phyloP scores from a whole-genome alignment of 1,139 yeast species.

The Geotrichum carabidarum region DNA sequence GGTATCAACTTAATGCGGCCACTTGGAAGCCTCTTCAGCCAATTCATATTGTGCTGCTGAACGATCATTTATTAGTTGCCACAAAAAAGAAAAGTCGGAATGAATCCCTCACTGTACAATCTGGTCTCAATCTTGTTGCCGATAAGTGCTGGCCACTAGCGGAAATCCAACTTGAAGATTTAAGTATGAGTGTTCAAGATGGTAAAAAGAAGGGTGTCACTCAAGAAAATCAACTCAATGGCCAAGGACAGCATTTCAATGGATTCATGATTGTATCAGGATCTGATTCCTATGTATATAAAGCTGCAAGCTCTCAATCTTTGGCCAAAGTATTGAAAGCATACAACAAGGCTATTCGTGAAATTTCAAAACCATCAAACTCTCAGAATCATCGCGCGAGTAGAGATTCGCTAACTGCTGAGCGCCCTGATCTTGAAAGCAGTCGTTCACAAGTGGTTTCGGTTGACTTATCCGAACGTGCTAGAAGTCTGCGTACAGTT shows the following conservation, averaged over 20 bases:
- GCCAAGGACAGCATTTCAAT: slow-evolving; percentile 37
- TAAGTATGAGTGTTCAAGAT: slow-evolving; percentile 19
- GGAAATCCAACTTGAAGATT: slow-evolving; percentile 50
- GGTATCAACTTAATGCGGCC: slow-evolving; percentile 82
- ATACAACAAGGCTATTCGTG: not conserved
- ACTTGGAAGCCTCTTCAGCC: slow-evolving; percentile 78
- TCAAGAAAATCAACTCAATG: slow-evolving; percentile 12
- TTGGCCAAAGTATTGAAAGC: not conserved
- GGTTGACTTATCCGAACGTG: slow-evolving; percentile 19
- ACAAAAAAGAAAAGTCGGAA: slow-evolving; percentile 47
- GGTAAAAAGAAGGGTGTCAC: not conserved
- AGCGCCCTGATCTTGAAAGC: not conserved
- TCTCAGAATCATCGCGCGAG: not conserved
- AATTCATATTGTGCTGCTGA: slow-evolving; percentile 68
- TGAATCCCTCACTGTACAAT: slow-evolving; percentile 17
- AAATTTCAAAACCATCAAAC: not conserved
- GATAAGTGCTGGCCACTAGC: slow-evolving; percentile 73
- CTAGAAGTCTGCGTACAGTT: slow-evolving; percentile 43
- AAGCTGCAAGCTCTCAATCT: not conserved
- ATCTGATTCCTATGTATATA: slow-evolving; percentile 6
- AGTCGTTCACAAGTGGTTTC: slow-evolving; percentile 16
- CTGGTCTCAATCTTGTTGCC: slow-evolving; percentile 50
- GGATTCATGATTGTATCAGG: slow-evolving; percentile 7
- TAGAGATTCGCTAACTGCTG: not conserved
- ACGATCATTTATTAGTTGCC: slow-evolving; percentile 73